These are phyloP conservation scores for Vitellaria paradoxa DNA, from an alignment of 179 eudicot genomes.

Conservation along the genomic window DNA sequence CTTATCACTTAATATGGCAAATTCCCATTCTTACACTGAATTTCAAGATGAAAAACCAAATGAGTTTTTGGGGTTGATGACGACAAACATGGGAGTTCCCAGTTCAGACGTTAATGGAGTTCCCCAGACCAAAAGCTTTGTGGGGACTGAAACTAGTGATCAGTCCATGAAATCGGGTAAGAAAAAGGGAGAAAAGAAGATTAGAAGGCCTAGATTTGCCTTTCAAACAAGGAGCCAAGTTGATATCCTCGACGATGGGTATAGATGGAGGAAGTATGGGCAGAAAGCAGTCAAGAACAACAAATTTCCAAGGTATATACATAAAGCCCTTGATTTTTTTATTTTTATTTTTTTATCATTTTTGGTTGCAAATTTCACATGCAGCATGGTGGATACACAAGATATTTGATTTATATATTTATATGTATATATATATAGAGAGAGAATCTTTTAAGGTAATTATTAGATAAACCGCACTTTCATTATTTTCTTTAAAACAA, in stretches of 20 bases:
- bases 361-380: background rate
- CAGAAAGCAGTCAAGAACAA: slow-evolving; percentile 81
- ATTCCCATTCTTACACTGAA: slow-evolving; percentile 13
- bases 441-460: too few relatives aligned
- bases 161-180: slow-evolving; percentile 4
- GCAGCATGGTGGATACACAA: background rate
- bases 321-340: background rate
- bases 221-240: slow-evolving; percentile 83
- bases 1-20: slow-evolving; percentile 7
- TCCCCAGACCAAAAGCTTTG: slow-evolving; percentile 1
- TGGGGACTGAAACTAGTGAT: background rate
- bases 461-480: too few relatives aligned
- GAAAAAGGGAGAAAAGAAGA: slow-evolving; percentile 37
- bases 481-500: too few relatives aligned
- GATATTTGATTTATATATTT: background rate
- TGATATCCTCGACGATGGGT: slow-evolving; percentile 82
- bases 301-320: slow-evolving; percentile 56
- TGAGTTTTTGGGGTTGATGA: slow-evolving; percentile 15
- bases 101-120: background rate
- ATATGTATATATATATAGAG: too few relatives aligned
- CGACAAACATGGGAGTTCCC: slow-evolving; percentile 10
- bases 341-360: background rate
- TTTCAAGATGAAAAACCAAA: slow-evolving; percentile 1
- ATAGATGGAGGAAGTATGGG: slow-evolving; percentile 84
- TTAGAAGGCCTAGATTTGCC: slow-evolving; percentile 58